Evolutionary conservation across 306 rosid genomes (phyloP).

Genomic region (Quercus berberidifolia): DNA sequence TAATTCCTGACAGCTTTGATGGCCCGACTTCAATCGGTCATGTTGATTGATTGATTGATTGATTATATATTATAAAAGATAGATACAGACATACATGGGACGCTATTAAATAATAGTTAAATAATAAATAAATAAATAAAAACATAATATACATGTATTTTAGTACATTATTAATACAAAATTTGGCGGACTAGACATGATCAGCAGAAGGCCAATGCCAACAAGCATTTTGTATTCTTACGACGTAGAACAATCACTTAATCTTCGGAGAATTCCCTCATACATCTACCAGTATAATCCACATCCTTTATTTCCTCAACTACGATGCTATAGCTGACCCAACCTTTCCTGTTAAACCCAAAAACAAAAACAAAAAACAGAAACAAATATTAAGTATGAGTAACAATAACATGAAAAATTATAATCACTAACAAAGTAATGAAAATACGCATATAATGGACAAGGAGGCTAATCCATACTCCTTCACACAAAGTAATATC

Average conservation of each 20-base stretch:
- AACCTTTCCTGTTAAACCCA: conserved; percentile 68
- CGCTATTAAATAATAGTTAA: background rate
- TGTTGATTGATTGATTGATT: too few species aligned
- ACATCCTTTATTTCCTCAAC: background rate
- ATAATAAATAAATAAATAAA: background rate
- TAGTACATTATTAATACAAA: conserved; percentile 23
- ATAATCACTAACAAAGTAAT: background rate
- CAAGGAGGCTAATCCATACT: background rate
- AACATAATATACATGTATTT: background rate
- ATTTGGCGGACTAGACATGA: background rate
- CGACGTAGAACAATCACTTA: background rate
- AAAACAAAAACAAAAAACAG: background rate
- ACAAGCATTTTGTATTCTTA: background rate
- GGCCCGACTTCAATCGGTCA: too few species aligned
- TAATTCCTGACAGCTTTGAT: too few species aligned
- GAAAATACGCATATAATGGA: background rate
- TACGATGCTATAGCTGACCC: conserved; percentile 55
- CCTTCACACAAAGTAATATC: background rate
- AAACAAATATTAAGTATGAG: background rate
- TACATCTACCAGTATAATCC: conserved; percentile 7
- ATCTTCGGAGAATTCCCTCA: background rate
- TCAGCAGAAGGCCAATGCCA: background rate
- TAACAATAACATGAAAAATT: background rate
- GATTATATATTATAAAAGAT: too few species aligned
- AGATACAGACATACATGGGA: background rate